Base-by-base conservation (phyloP, 2,329 filamentous ascomycete genomes). In the Hypoxylon sp. region DNA sequence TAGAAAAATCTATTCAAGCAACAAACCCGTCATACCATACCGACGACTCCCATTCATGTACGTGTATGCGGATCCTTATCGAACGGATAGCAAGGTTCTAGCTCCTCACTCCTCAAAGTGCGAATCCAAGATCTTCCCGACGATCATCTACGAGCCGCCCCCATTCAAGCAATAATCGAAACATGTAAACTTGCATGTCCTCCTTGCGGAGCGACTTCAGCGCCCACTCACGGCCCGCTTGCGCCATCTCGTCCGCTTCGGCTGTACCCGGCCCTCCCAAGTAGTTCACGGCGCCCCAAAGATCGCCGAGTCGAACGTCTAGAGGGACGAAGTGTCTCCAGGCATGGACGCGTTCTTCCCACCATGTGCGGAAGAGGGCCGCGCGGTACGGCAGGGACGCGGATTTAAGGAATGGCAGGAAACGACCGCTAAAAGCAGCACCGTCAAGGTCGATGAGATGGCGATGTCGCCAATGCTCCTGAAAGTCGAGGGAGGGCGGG, bases 301-400 rank as follows among this genome's bases (percentile, higher is more conserved):
- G 42, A 18, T 76, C 76, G 9, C 65, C 54, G 2, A 75, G 59
- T 65, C 67, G 72, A 69, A 78, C 81, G 70, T 89, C 86, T 68
- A 90, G 80, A 0, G 89, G 89, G 0, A 90, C 81, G 68, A 88
- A 91, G 74, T 91, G 88, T 20, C 80, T 78, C 89, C 89, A 91
- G 0, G 85, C 81, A 12, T 86, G 79, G 1, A 91, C 75, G 1
- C 89, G 81, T 32, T 84, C 81, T 68, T 89, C 88, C 70, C 88
- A 87, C 89, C 89, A 91, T 60, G 89, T 87, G 22, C 82, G 80
- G 73, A 88, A 91, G 22, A 89, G 78, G 2, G 85, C 88, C 0
- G 84, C 83, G 65, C 88, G 88, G 73, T 90, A 83, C 0, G 85
- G 84, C 1, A 88, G 74, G 2, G 81, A 85, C 1, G 76, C 81